Percentiles rank a stretch among this genome's conserved stretches.
These are phyloP conservation scores for Cladobotryum mycophilum DNA, from an alignment of 2,329 filamentous ascomycete genomes.

Conservation along the genomic window DNA sequence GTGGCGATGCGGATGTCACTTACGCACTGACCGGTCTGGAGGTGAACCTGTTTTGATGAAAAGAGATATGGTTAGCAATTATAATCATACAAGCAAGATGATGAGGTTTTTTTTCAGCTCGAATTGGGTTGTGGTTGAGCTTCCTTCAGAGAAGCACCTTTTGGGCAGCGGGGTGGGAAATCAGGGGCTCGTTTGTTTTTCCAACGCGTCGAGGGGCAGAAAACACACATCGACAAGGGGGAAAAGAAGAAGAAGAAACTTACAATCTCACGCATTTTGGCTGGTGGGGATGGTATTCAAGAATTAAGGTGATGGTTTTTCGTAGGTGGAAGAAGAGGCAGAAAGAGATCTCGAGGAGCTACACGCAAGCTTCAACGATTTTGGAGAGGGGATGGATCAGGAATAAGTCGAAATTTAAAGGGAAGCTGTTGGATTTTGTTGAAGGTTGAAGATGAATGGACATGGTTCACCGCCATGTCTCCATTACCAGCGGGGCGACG, in stretches of 20 bases:
- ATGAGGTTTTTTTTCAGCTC: background rate
- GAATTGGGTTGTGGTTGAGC: slow-evolving; percentile 1
- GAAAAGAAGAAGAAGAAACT: slow-evolving; percentile 28
- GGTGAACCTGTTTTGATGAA: slow-evolving; percentile 77
- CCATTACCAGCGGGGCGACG: background rate
- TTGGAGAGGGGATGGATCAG: background rate
- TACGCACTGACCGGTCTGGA: slow-evolving; percentile 99
- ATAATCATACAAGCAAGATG: slow-evolving; percentile 12
- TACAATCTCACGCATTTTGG: slow-evolving; percentile 65
- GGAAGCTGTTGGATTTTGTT: slow-evolving; percentile 33
- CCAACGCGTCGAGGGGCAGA: slow-evolving; percentile 33
- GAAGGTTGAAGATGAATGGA: slow-evolving; percentile 18
- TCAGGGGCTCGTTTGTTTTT: slow-evolving; percentile 18
- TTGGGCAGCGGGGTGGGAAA: slow-evolving; percentile 1
- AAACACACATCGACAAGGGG: background rate
- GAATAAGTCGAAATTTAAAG: slow-evolving; percentile 19
- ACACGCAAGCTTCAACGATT: background rate
- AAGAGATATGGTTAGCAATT: slow-evolving; percentile 51
- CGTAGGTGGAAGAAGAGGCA: slow-evolving; percentile 1
- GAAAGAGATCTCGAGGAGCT: slow-evolving; percentile 13
- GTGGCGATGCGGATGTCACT: slow-evolving; percentile 29
- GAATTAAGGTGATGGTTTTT: slow-evolving; percentile 17
- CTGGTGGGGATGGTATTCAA: slow-evolving; percentile 22
- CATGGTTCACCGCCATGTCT: slow-evolving; percentile 31
- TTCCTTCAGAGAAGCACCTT: background rate